Evolutionary conservation across 2,329 filamentous ascomycete genomes (phyloP).

Genomic region (Ophiocordyceps camponoti-saundersi): DNA sequence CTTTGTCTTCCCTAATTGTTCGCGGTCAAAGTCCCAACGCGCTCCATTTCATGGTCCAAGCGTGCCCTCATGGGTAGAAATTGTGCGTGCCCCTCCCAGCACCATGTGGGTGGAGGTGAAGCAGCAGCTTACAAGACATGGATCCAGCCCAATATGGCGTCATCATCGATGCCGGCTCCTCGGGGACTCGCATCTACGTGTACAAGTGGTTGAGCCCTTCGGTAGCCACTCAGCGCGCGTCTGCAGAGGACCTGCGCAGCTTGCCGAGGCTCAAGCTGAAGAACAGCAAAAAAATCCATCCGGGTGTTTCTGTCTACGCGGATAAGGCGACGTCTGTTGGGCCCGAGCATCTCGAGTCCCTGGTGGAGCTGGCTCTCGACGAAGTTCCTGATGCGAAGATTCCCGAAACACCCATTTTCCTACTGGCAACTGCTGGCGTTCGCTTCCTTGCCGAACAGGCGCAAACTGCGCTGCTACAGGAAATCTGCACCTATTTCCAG

Average conservation of each 20-base stretch:
- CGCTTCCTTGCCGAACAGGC: slow-evolving; percentile 62
- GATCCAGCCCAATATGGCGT: slow-evolving; percentile 60
- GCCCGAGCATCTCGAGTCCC: slow-evolving; percentile 58
- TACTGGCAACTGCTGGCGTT: slow-evolving; percentile 93
- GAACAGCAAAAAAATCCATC: slow-evolving; percentile 83
- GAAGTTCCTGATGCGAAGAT: slow-evolving; percentile 63
- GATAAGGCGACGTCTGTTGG: slow-evolving; percentile 61
- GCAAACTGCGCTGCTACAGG: slow-evolving; percentile 53
- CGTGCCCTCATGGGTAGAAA: slow-evolving; percentile 11
- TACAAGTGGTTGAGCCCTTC: slow-evolving; percentile 81
- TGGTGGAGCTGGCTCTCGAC: slow-evolving; percentile 67
- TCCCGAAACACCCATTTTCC: slow-evolving; percentile 74
- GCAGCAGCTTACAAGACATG: neutral
- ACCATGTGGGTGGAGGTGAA: neutral
- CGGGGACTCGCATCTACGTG: slow-evolving; percentile 84
- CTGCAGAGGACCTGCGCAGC: slow-evolving; percentile 29
- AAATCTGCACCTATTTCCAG: slow-evolving; percentile 70
- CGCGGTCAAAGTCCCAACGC: neutral
- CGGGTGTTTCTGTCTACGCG: slow-evolving; percentile 83
- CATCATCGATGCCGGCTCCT: slow-evolving; percentile 93
- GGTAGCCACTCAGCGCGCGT: slow-evolving; percentile 38
- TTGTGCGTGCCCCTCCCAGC: slow-evolving; percentile 6
- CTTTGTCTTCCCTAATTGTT: neutral
- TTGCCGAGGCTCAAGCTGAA: slow-evolving; percentile 72
- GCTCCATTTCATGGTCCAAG: neutral